Conservation (phyloP, 345 rosid species). For the Bruguiera sexangula region DNA sequence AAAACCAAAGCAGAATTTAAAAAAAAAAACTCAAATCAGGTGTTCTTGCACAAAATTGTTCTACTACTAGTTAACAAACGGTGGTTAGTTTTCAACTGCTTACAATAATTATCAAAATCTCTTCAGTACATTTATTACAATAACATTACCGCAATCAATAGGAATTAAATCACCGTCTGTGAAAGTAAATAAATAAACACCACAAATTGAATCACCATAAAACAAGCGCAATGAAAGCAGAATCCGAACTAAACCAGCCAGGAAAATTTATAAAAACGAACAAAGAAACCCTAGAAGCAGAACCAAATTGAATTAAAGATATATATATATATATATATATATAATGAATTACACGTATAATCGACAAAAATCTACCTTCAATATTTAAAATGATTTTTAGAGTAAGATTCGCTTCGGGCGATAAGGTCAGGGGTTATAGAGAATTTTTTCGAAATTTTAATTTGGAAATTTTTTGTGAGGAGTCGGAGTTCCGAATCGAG, state of each 20-base stretch:
- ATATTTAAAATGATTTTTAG: too few species aligned
- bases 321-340: too few species aligned
- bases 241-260: conserved; percentile 19
- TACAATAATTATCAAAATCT: conserved; percentile 27
- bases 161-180: conserved; percentile 6
- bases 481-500: conserved; percentile 43
- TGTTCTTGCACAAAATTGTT: conserved; percentile 24
- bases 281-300: conserved; percentile 32
- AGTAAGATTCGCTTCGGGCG: too few species aligned
- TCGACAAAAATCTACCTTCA: too few species aligned
- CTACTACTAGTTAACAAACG: conserved; percentile 12
- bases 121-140: conserved; percentile 26
- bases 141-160: conserved; percentile 19
- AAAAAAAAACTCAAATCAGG: neutral
- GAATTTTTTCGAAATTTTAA: conserved; percentile 19
- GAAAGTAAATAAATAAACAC: conserved; percentile 19
- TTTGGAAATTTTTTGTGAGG: conserved; percentile 20
- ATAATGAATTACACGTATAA: neutral
- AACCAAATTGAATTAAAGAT: conserved; percentile 31
- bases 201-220: conserved; percentile 31
- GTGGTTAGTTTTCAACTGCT: conserved; percentile 26
- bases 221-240: conserved; percentile 26
- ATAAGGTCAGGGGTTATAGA: conserved; percentile 13
- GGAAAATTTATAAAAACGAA: neutral
- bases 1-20: neutral